Percentiles rank a stretch among this genome's conserved stretches.
Conservation (phyloP, 805 yeast genomes). For the Suhomyces prunicola region DNA sequence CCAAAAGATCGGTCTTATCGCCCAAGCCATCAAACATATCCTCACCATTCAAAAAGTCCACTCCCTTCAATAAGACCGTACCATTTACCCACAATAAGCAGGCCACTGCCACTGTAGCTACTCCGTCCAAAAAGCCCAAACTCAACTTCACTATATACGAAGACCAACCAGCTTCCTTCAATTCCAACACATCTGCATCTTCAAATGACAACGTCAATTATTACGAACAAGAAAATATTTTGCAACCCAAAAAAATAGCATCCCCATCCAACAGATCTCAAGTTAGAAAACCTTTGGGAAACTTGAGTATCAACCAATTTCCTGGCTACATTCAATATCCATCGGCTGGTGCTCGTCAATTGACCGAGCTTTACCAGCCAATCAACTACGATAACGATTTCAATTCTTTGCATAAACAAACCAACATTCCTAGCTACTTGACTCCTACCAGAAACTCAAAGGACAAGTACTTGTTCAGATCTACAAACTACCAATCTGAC, state of each 20-base stretch:
- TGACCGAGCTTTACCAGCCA: constrained; percentile 31
- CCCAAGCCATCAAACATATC: constrained; percentile 20
- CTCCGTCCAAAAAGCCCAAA: constrained; percentile 13
- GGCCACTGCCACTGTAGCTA: background rate
- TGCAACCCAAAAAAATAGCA: constrained; percentile 27
- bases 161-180: constrained; percentile 11
- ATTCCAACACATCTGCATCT: background rate
- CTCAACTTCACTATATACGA: constrained; percentile 20
- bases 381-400: constrained; percentile 25
- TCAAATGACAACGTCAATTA: constrained; percentile 20
- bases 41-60: constrained; percentile 9
- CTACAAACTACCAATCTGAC: constrained; percentile 5
- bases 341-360: constrained; percentile 9
- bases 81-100: constrained; percentile 2
- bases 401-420: constrained; percentile 29
- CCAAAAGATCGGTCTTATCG: constrained; percentile 19
- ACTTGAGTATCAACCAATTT: constrained; percentile 26
- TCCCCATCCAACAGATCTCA: constrained; percentile 6
- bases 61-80: background rate
- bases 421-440: constrained; percentile 27
- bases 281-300: constrained; percentile 25
- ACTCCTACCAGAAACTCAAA: constrained; percentile 31
- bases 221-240: constrained; percentile 41
- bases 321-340: constrained; percentile 25
- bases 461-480: constrained; percentile 18